Base-by-base conservation (phyloP, 331 rosid genomes). In the Rosa hybrid region DNA sequence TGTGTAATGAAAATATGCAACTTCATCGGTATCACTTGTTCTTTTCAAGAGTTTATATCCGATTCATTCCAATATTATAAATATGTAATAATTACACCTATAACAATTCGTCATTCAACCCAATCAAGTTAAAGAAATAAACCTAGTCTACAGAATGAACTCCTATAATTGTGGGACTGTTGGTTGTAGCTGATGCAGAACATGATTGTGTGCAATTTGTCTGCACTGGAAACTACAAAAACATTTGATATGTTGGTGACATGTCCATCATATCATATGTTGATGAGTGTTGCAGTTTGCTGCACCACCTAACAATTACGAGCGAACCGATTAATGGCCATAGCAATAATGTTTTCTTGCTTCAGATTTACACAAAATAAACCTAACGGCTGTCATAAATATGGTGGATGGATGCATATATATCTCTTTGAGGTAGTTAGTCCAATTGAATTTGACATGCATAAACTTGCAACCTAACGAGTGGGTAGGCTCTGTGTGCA, bases 341-440 rank as follows among this genome's bases (percentile, higher is more conserved):
- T 63, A 23, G 30, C 71, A 76, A 76, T 76, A 25, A 75, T 75
- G n/a, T 5, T 46, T 72, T 30, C 77, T 50, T 46, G 72, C 80
- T 62, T 76, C n/a, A 12, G n/a, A 17, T 13, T 76, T 45, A 76
- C 80, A 56, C 78, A 56, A 25, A 62, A 21, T 9, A n/a, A 57
- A 57, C 64, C 12, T 8, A 57, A 57, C 64, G 30, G 1, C 5
- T 8, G 14, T 75, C 38, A 20, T n/a, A 39, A 34, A 56, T n/a
- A 2, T 27, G 53, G 56, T 42, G 17, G 53, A 42, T 75, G 23
- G 45, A 30, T 59, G 21, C 53, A 56, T 8, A 34, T 21, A 68
- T 68, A 42, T 59, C 12, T 73, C 34, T 4, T 38, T 74, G 30
- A 54, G 48, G 56, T 2, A 4, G 42, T 8, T 59, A 71, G 57